Evolutionary conservation across 2,329 filamentous ascomycete species (phyloP).

Genomic region (Pseudogymnoascus sp.): DNA sequence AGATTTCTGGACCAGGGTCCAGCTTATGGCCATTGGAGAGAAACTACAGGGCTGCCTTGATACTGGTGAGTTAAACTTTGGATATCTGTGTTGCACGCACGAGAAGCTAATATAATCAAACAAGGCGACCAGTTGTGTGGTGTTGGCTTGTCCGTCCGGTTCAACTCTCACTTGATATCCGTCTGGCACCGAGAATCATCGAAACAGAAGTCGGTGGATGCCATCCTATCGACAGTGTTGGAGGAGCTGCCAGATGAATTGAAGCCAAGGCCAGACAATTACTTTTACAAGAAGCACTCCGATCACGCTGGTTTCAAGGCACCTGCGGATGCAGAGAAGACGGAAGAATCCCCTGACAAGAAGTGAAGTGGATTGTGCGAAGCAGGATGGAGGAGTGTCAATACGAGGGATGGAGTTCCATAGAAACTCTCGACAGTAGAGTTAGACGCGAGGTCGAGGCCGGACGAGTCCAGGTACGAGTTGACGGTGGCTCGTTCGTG

Average conservation of each 20-base stretch:
- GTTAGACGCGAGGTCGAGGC: constrained; percentile 2
- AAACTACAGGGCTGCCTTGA: constrained; percentile 68
- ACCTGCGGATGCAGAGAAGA: constrained; percentile 31
- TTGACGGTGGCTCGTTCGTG: constrained; percentile 13
- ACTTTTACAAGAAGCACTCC: constrained; percentile 83
- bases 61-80: constrained; percentile 44
- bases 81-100: no score
- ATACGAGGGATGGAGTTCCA: constrained; percentile 20
- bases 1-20: constrained; percentile 74
- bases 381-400: background rate
- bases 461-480: background rate
- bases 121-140: constrained; percentile 82
- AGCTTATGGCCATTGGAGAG: constrained; percentile 78
- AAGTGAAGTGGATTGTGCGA: background rate
- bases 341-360: constrained; percentile 17
- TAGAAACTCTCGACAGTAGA: constrained; percentile 16
- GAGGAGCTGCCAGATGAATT: constrained; percentile 67
- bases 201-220: constrained; percentile 71
- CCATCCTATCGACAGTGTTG: constrained; percentile 65
- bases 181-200: constrained; percentile 89
- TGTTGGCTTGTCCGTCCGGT: constrained; percentile 77
- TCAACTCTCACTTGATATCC: constrained; percentile 81
- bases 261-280: constrained; percentile 61
- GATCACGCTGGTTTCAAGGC: constrained; percentile 78
- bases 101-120: background rate